Base-by-base conservation (phyloP, 768 basidiomycete species). In the Termitomyces heimii region DNA sequence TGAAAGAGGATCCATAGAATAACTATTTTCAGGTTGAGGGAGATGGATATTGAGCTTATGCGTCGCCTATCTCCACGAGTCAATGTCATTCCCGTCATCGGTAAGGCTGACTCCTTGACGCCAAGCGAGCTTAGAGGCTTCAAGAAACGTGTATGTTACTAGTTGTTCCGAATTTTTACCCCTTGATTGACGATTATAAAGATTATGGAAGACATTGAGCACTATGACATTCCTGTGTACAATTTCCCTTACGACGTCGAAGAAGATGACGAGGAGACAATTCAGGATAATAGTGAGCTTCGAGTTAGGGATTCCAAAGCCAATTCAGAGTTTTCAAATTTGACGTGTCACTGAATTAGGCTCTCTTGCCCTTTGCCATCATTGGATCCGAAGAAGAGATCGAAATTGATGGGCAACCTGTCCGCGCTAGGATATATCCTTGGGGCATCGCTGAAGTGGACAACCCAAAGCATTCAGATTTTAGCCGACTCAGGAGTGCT, bases 1-100 rank as follows among this genome's bases (percentile, higher is more conserved):
- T 28, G 7, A 26, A 26, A 8, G 22, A 18, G n/a, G 8, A 42
- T 13, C 51, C 50, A 53, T 50, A 64, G 35, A 44, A 58, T 44
- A 31, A 13, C 1, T 51, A 7, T 56, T 34, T 29, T n/a, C 49
- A 92, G 90, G 28, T 76, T 99, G 67, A 83, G 97, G 59, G 97
- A 98, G 71, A 96, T 99, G 86, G 97, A 98, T 70, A 98, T 98
- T 59, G 96, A 98, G 70, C 81, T 99, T 55, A 99, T 99, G 97
- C 89, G 94, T 62, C 92, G 95, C 62, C 83, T 98, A 54, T 96
- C 97, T 3, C 94, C 94, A 26, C 89, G 95, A 56, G 97, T 98
- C 71, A 99, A 99, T 69, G 97, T 99, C 62, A 99, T 99, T 62
- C 97, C 97, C 48, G 95, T 98, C 66, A 82, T 92, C 66, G 97